Evolutionary conservation across 306 rosid genomes (phyloP).

Genomic region (Echinosophora koreensis): DNA sequence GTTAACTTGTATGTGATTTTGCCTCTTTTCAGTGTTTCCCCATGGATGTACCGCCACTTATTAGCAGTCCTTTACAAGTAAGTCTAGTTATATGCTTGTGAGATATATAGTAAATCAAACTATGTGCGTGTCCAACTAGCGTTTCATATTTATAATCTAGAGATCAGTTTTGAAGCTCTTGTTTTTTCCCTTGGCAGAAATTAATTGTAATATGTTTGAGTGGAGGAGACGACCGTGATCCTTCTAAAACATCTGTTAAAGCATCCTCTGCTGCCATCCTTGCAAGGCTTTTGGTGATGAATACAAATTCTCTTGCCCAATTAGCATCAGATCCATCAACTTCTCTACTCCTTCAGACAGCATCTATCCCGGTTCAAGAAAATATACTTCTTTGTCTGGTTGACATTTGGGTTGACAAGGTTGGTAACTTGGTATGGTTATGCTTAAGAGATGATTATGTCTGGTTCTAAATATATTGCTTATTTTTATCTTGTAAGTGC

Average conservation of each 20-base stretch:
- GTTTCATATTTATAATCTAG: slow-evolving; percentile 29
- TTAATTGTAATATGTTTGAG: slow-evolving; percentile 77
- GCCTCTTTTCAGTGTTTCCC: slow-evolving; percentile 84
- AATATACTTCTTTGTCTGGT: slow-evolving; percentile 88
- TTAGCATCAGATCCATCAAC: slow-evolving; percentile 87
- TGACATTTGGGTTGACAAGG: slow-evolving; percentile 98
- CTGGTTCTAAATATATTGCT: slow-evolving; percentile 36
- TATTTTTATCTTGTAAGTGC: slow-evolving; percentile 18
- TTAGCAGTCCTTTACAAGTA: slow-evolving; percentile 88
- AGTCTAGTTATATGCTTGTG: slow-evolving; percentile 48
- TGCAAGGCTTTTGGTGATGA: slow-evolving; percentile 94
- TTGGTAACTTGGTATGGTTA: slow-evolving; percentile 74
- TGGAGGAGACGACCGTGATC: slow-evolving; percentile 90
- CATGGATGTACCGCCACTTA: slow-evolving; percentile 79
- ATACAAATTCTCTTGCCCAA: slow-evolving; percentile 89
- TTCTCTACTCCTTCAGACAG: slow-evolving; percentile 67
- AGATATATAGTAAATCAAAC: slow-evolving; percentile 20
- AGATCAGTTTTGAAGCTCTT: slow-evolving; percentile 37
- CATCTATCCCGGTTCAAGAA: slow-evolving; percentile 73
- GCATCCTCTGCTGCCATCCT: slow-evolving; percentile 95
- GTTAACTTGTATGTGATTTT: slow-evolving; percentile 43
- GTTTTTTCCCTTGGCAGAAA: slow-evolving; percentile 66
- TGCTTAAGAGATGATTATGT: slow-evolving; percentile 35
- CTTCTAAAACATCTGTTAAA: slow-evolving; percentile 83
- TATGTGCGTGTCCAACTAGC: background rate